Evolutionary conservation across 2,329 filamentous ascomycete genomes (phyloP).

Genomic region (Fusarium mangiferae): DNA sequence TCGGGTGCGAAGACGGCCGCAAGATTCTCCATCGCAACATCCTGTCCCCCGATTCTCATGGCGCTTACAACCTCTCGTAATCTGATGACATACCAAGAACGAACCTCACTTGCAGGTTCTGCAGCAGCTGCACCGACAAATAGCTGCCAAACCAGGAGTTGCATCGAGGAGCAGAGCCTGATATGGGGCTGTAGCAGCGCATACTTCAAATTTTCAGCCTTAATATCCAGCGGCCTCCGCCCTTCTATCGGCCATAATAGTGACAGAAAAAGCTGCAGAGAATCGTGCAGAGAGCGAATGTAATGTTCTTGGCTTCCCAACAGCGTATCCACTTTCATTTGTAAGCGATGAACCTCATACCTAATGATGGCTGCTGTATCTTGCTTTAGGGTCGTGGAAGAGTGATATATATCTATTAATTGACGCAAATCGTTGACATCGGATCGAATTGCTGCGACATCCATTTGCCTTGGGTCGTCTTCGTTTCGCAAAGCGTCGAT

Average conservation of each 20-base stretch:
- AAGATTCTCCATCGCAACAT: background rate
- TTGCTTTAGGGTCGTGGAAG: fast-evolving
- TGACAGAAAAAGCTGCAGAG: conserved; percentile 14
- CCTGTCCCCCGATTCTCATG: background rate
- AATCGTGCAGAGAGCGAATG: conserved; percentile 14
- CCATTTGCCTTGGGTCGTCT: background rate
- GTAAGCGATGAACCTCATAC: conserved; percentile 1
- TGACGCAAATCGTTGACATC: background rate
- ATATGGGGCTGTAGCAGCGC: conserved; percentile 8
- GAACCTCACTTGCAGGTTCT: background rate
- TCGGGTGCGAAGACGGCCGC: background rate
- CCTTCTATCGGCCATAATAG: conserved; percentile 17
- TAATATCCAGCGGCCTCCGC: fast-evolving
- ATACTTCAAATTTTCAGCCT: conserved; percentile 12
- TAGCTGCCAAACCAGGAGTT: conserved; percentile 34
- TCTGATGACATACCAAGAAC: conserved; percentile 6
- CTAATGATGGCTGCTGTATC: background rate
- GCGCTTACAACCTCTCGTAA: conserved; percentile 2
- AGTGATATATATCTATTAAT: background rate
- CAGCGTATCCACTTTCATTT: conserved; percentile 8
- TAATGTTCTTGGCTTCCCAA: conserved; percentile 12
- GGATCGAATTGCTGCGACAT: conserved; percentile 2
- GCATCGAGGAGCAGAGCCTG: conserved; percentile 29
- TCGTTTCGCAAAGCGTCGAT: conserved; percentile 22
- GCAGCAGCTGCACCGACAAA: conserved; percentile 35